Evolutionary conservation across 1,284 basidiomycete species (phyloP), one percentile per base, ranked within the genome.

Genomic region (Moniliella sp.): DNA sequence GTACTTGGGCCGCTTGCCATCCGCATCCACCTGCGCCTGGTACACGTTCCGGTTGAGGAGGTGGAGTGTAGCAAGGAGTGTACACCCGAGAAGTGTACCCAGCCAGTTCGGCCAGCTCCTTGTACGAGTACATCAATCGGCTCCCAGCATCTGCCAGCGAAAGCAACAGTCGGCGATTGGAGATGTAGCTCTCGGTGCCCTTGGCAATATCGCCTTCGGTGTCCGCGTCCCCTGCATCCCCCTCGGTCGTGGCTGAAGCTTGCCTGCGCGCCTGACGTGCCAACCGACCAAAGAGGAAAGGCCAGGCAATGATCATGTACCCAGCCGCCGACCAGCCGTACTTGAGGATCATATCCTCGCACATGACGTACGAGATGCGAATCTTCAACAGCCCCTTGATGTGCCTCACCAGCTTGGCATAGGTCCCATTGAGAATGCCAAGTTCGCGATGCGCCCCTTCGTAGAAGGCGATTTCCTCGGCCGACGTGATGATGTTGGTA

Each of bases 381-480:
- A 76, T 76, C 69, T 82, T 84, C 67, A 83, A 84, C 37, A 93
- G 83, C 0, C 74, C 76, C 53, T 88, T 84, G 38, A 91, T 72
- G 46, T 97, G 88, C 46, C 73, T 74, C 42, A 86, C 78, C 10
- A 94, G 64, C 28, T 72, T 68, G 42, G 77, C 60, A 56, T 88
- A 94, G 0, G 82, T 76, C 10, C 68, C 65, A 39, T 73, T 74
- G 17, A 94, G 65, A 32, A 94, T 88, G 40, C 76, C 73, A 37
- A 73, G 73, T 61, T 97, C 86, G 23, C 79, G 69, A 2, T 67
- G 62, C 0, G 83, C 83, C 0, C 86, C 86, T 40, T 84, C 75
- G 62, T 97, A 97, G 57, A 97, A 94, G 0, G 86, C 84, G 28
- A 97, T 72, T 61, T 97, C 86, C 58, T 97, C 86, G 10, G 78